phyloP scores from a whole-genome alignment of 495 filamentous ascomycete species.

The Aspergillus avenaceus region DNA sequence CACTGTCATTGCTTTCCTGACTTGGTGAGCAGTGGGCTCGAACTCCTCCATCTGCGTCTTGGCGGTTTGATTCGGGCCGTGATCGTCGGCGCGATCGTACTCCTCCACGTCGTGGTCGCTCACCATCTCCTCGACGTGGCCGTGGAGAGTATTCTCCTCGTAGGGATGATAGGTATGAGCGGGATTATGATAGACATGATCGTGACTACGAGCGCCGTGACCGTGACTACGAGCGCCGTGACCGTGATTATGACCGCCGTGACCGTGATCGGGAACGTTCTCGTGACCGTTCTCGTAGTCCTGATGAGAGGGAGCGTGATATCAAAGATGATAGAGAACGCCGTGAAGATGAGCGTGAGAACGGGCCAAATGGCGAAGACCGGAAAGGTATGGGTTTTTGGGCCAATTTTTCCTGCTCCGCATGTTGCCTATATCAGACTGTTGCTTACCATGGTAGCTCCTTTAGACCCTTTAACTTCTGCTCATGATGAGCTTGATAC shows the following conservation, averaged over 20 bases:
- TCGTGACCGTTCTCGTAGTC: conserved; percentile 72
- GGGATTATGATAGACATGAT: conserved; percentile 64
- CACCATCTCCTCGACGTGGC: conserved; percentile 70
- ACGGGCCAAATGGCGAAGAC: conserved; percentile 57
- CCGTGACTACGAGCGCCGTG: conserved; percentile 73
- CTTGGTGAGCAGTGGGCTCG: conserved; percentile 77
- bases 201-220: conserved; percentile 64
- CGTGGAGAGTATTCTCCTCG: conserved; percentile 84
- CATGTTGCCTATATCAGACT: not conserved
- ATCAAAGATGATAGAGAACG: conserved; percentile 62
- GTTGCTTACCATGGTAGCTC: conserved; percentile 23
- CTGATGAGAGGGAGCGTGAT: conserved; percentile 61
- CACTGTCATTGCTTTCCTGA: not conserved
- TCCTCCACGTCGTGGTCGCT: conserved; percentile 73
- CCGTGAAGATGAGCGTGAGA: conserved; percentile 55
- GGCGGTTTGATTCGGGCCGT: conserved; percentile 92
- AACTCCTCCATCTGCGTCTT: conserved; percentile 95
- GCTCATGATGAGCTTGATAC: conserved; percentile 96
- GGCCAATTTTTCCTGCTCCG: not conserved
- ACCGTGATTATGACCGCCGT: conserved; percentile 56
- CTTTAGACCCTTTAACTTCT: conserved; percentile 72
- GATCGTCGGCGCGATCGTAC: conserved; percentile 70
- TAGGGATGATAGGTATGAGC: conserved; percentile 84
- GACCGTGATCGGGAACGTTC: conserved; percentile 61
- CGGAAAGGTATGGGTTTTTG: conserved; percentile 71